Base-by-base conservation (phyloP, 352 stramenopile genomes). In the Pseudoperonospora humuli region DNA sequence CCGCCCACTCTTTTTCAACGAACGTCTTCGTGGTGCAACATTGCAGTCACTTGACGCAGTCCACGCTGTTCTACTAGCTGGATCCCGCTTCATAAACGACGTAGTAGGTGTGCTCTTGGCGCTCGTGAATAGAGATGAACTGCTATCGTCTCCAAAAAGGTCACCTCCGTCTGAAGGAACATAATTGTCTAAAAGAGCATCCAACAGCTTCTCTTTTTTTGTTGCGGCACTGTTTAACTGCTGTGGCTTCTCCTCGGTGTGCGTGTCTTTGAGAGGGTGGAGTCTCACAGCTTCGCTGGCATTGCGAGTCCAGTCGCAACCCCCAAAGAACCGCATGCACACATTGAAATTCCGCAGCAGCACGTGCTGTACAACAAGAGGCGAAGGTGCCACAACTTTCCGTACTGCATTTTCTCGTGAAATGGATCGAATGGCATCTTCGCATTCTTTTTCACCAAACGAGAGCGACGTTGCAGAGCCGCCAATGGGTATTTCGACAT, bases 251-350 rank as follows among this genome's bases (percentile, higher is more conserved):
- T 39, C 49, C 7, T n/a, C 37, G 6, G n/a, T n/a, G 9, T 39
- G 32, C 8, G 0, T 34, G 18, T 58, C 51, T 19, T 28, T 54
- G 5, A 18, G 10, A 34, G 39, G 49, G 26, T 52, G 53, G 18
- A 66, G 43, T 27, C 35, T 64, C 14, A 67, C 57, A 20, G 50
- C 60, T 43, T 84, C 75, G 17, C 58, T 64, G 1, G 60, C 50
- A 40, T 86, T 70, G 13, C 72, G 63, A 1, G 65, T 77, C 80
- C 79, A 94, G 45, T 94, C 82, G 9, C 66, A 86, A 0, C 82
- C 82, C 31, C 80, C 82, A 52, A 94, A 94, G 51, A 94, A 88
- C 2, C 80, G 74, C 70, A 92, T 87, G 59, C 81, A 86, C 34
- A 94, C 71, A 40, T 85, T 93, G 23, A 94, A 90, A 20, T 94